Base-by-base conservation (phyloP, 257 asterid genomes). In the Anisodus acutangulus region DNA sequence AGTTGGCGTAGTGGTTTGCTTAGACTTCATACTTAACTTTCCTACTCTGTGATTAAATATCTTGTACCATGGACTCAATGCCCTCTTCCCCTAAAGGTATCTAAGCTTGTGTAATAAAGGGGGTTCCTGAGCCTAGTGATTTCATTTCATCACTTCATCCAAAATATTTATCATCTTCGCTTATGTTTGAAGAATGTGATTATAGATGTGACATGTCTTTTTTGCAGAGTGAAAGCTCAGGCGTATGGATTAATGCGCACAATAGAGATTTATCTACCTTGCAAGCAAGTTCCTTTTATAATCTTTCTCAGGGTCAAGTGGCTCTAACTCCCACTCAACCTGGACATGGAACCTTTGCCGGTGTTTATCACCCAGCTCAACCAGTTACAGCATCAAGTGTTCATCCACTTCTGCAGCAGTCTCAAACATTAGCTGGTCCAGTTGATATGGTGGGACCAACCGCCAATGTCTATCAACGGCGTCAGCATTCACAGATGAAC, bases 241-340 rank as follows among this genome's bases (percentile, higher is more conserved):
- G 97, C 49, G 89, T 90, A 68, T 95, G 99, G 99, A 90, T 86
- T 72, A 81, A 94, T 17, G 80, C 91, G 58, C 93, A 97, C 6
- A 87, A 90, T 80, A 94, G 95, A 63, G 98, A 95, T 86, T 86
- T 95, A 6, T 88, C 97, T 66, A 81, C 93, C 82, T 64, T 95
- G 89, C 98, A 87, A 84, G 92, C 94, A 74, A 93, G 93, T 89
- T 88, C 98, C 1, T 94, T 93, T 87, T 95, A 93, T 90, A 94
- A 91, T 86, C 90, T 93, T 88, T 93, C 99, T 71, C 98, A 90
- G 85, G 94, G 97, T 70, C 98, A 94, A 85, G 86, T 95, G 91
- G 91, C 96, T 83, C 93, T 93, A 31, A 6, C 95, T 83, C 95
- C 95, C 35, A 79, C 94, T 4, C 98, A 92, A 89, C 91, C 95